Conservation (phyloP, 805 yeast species). For the Candida insectorum region DNA sequence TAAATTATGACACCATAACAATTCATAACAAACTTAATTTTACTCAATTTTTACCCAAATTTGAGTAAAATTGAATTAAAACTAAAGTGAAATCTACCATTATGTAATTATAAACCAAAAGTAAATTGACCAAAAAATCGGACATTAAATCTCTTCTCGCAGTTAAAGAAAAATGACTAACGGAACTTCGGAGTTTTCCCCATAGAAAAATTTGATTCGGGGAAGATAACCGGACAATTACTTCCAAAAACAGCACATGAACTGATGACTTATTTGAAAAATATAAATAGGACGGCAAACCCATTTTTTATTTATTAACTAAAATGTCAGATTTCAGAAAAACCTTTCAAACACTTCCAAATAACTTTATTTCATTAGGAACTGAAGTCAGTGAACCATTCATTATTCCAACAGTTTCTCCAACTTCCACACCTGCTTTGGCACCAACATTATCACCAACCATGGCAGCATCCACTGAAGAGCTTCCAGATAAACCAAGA, state of each 20-base stretch:
- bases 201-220: neutral
- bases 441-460: constrained; percentile 4
- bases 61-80: too few species aligned
- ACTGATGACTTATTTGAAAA: constrained; percentile 1
- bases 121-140: too few species aligned
- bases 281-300: neutral
- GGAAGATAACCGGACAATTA: constrained; percentile 4
- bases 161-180: too few species aligned
- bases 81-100: too few species aligned
- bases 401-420: constrained; percentile 62
- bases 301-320: constrained; percentile 1
- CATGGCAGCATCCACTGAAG: too few species aligned
- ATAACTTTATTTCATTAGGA: constrained; percentile 50
- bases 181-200: constrained; percentile 5
- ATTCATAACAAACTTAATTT: too few species aligned
- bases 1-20: too few species aligned
- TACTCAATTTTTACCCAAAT: too few species aligned
- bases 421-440: constrained; percentile 31
- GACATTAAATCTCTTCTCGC: too few species aligned
- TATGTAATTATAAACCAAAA: too few species aligned
- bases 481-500: constrained; percentile 3
- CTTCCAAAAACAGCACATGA: constrained; percentile 1
- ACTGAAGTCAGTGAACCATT: constrained; percentile 60
- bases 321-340: constrained; percentile 12
- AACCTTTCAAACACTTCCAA: constrained; percentile 11